phyloP scores from a whole-genome alignment of 2,329 filamentous ascomycete species.

The Trichoderma sp. region DNA sequence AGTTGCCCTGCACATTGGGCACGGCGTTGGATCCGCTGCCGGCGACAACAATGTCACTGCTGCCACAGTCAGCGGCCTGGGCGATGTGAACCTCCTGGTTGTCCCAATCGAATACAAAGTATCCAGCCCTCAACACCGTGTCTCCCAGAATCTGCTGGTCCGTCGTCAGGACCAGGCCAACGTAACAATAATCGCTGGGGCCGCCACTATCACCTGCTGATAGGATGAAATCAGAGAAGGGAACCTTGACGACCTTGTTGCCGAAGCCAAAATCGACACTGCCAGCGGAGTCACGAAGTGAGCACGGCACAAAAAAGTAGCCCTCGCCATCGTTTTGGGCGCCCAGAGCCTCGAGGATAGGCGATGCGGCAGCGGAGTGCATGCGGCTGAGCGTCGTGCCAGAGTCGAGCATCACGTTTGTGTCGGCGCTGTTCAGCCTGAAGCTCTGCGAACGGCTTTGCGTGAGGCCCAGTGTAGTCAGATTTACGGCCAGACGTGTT shows the following conservation, averaged over 20 bases:
- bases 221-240: slow-evolving; percentile 50
- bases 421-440: slow-evolving; percentile 31
- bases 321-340: slow-evolving; percentile 40
- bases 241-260: slow-evolving; percentile 40
- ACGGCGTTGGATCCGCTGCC: slow-evolving; percentile 34
- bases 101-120: slow-evolving; percentile 48
- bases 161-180: slow-evolving; percentile 40
- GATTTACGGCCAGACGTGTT: slow-evolving; percentile 36
- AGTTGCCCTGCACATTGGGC: slow-evolving; percentile 36
- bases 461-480: slow-evolving; percentile 34
- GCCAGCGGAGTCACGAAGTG: slow-evolving; percentile 34
- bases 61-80: slow-evolving; percentile 41
- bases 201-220: slow-evolving; percentile 19
- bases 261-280: slow-evolving; percentile 50
- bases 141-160: slow-evolving; percentile 45
- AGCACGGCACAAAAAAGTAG: slow-evolving; percentile 46
- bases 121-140: slow-evolving; percentile 42
- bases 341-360: slow-evolving; percentile 43
- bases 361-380: slow-evolving; percentile 40
- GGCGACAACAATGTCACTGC: slow-evolving; percentile 38
- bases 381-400: slow-evolving; percentile 51
- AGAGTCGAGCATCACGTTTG: slow-evolving; percentile 50
- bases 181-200: slow-evolving; percentile 37
- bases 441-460: slow-evolving; percentile 24
- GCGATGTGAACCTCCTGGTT: slow-evolving; percentile 41